A percentile compares a stretch with the other conserved stretches of the same genome.
phyloP scores from a whole-genome alignment of 2,329 filamentous ascomycete genomes.

The Hymenotorrendiella dingleyae region DNA sequence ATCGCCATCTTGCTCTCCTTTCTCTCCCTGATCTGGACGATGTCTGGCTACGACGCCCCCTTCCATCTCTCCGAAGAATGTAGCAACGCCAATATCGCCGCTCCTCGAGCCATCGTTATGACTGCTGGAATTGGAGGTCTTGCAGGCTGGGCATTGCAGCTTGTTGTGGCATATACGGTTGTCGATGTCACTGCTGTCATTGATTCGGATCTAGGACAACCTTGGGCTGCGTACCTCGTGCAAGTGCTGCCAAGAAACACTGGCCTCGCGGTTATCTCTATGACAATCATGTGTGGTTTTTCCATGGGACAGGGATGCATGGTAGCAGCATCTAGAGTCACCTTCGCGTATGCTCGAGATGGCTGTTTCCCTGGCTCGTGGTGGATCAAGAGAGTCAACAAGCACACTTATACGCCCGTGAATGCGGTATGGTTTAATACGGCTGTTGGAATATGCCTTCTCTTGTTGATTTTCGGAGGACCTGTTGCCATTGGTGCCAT shows the following conservation, averaged over 20 bases:
- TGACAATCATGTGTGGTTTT: constrained; percentile 62
- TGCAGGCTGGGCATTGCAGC: constrained; percentile 67
- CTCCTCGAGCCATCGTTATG: constrained; percentile 65
- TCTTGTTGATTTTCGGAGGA: constrained; percentile 60
- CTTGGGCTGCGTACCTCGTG: constrained; percentile 62
- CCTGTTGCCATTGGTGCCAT: constrained; percentile 54
- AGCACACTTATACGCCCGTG: constrained; percentile 53
- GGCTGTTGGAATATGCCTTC: constrained; percentile 48
- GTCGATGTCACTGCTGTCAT: constrained; percentile 52
- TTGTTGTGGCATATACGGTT: constrained; percentile 65
- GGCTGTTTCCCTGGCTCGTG: constrained; percentile 57
- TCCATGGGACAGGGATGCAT: constrained; percentile 67
- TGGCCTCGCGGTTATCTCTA: constrained; percentile 50
- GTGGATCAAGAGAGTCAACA: constrained; percentile 54
- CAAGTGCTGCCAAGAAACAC: constrained; percentile 55
- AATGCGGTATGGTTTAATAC: constrained; percentile 63
- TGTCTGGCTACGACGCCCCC: constrained; percentile 60
- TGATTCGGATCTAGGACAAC: constrained; percentile 57
- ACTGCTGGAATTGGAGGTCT: constrained; percentile 61
- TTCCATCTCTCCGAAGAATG: constrained; percentile 74
- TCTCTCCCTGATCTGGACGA: constrained; percentile 64
- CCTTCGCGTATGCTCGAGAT: constrained; percentile 64
- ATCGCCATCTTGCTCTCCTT: constrained; percentile 67
- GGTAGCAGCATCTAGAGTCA: constrained; percentile 56
- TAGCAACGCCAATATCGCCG: constrained; percentile 64